Evolutionary conservation across 306 rosid species (phyloP).

Genomic region (Trifolium repens): DNA sequence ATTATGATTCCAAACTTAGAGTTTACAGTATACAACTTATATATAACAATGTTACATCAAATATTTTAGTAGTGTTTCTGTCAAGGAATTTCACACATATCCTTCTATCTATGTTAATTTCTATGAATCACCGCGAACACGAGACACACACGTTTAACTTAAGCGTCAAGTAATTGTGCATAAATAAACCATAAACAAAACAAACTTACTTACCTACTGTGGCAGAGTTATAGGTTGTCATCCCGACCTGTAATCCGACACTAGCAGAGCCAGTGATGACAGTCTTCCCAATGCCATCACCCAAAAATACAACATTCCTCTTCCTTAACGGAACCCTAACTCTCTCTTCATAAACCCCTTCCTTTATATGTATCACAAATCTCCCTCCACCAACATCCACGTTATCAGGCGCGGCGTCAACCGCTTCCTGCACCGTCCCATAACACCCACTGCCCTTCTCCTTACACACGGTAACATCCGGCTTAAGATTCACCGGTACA

Average conservation of each 20-base stretch:
- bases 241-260: slow-evolving; percentile 56
- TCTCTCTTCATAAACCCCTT: slow-evolving; percentile 82
- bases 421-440: slow-evolving; percentile 79
- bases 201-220: slow-evolving; percentile 71
- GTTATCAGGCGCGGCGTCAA: slow-evolving; percentile 60
- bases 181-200: slow-evolving; percentile 1
- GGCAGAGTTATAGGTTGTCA: slow-evolving; percentile 68
- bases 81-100: background rate
- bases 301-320: slow-evolving; percentile 75
- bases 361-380: slow-evolving; percentile 73
- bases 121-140: background rate
- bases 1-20: too few species aligned
- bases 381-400: slow-evolving; percentile 29
- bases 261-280: slow-evolving; percentile 72
- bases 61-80: background rate
- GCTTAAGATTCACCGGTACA: slow-evolving; percentile 50
- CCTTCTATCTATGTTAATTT: background rate
- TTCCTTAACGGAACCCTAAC: slow-evolving; percentile 76
- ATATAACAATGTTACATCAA: background rate
- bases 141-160: background rate
- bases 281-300: slow-evolving; percentile 84
- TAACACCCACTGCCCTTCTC: slow-evolving; percentile 50
- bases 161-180: background rate
- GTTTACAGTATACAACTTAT: too few species aligned
- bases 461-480: slow-evolving; percentile 71